Evolutionary conservation across 495 filamentous ascomycete genomes (phyloP), one percentile per base, ranked within the genome.

Genomic region (Lasiosphaeriaceae sp.): DNA sequence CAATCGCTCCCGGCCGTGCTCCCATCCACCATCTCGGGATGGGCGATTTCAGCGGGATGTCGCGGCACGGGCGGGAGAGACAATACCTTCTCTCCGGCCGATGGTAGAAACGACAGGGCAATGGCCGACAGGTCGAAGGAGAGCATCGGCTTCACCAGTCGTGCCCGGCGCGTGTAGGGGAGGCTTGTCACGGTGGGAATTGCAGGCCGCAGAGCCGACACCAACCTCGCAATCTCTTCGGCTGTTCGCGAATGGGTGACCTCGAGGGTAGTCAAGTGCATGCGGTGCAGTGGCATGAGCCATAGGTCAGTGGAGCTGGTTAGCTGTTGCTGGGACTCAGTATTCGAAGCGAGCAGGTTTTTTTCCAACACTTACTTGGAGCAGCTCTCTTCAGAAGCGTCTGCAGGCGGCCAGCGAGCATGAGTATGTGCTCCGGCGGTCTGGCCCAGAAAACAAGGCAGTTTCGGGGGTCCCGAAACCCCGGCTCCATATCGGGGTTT

Each of bases 391-490:
- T 67, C 50, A 97, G 74, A 52, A 82, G 78, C 41, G 75, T 58
- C 69, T 96, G 92, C 26, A 96, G 72, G n/a, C 78, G 76, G 4
- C 69, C 64, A 4, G 92, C 80, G 49, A 97, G 69, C 12, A 80
- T 71, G 23, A 83, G 69, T 2, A 96, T 78, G 59, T 85, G 79
- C 47, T 79, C 68, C 12, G 92, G 87, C 14, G 93, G 93, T 7
- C 92, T 81, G 22, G 88, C 90, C 89, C 90, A 96, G 66, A 96
- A 87, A 0, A 87, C 87, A 12, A 97, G 75, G 65, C 91, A 96
- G 62, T 96, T 74, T 39, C 92, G 79, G 16, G 83, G 80, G 63
- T 97, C 92, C 60, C 67, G 64, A 66, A 86, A 90, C 2, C 76
- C 78, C 31, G 88, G 82, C 58, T 90, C 80, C 39, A 85, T 73